phyloP scores from a whole-genome alignment of 345 rosid genomes.

The Gossypium bickii region DNA sequence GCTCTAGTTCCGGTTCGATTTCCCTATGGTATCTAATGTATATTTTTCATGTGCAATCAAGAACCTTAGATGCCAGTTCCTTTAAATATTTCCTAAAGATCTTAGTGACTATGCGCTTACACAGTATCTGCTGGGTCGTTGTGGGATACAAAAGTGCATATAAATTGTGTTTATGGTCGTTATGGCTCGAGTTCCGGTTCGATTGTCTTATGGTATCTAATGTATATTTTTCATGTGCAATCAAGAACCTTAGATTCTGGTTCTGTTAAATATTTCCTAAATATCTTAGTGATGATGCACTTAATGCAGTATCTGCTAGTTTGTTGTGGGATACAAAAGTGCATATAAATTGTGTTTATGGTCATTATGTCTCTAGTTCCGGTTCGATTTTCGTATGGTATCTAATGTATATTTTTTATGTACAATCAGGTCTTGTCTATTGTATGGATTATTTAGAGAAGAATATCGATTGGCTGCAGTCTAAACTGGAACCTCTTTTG shows the following conservation, averaged over 20 bases:
- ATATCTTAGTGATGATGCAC: background rate
- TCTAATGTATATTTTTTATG: conserved; percentile 13
- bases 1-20: background rate
- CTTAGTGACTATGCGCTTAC: background rate
- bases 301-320: background rate
- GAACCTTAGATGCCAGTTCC: too few relatives aligned
- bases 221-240: background rate
- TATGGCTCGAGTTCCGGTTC: background rate
- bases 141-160: background rate
- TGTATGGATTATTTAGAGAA: conserved; percentile 87
- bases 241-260: too few relatives aligned
- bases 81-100: background rate
- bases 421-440: conserved; percentile 60
- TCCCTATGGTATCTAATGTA: conserved; percentile 4
- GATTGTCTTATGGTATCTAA: conserved; percentile 5
- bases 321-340: background rate
- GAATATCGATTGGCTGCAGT: conserved; percentile 86
- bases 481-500: conserved; percentile 70
- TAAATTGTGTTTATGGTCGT: background rate
- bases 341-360: background rate
- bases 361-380: background rate
- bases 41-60: background rate
- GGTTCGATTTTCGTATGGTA: background rate
- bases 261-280: background rate
- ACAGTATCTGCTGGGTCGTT: background rate